A percentile compares a stretch with the other conserved stretches of the same genome.
These are phyloP conservation scores for Sporisorium iseilematis-ciliati DNA, from an alignment of 1,284 basidiomycete genomes.

Conservation along the genomic window DNA sequence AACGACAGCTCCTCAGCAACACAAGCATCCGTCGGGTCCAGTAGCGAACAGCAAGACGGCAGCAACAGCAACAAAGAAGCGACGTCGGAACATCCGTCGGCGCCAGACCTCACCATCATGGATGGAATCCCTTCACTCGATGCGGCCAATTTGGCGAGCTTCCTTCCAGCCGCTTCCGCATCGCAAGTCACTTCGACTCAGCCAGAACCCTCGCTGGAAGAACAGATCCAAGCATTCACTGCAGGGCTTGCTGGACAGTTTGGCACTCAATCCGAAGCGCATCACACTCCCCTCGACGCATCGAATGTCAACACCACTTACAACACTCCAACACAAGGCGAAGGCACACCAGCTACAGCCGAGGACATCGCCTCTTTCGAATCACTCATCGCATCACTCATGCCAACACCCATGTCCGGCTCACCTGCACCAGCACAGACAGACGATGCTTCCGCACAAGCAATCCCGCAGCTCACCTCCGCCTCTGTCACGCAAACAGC, in stretches of 20 bases:
- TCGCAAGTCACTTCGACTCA: conserved; percentile 5
- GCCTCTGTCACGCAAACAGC: conserved; percentile 10
- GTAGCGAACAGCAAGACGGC: background rate
- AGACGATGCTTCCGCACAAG: background rate
- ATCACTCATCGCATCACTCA: conserved; percentile 47
- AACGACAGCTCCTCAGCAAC: conserved; percentile 3
- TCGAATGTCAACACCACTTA: conserved; percentile 24
- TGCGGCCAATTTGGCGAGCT: conserved; percentile 24
- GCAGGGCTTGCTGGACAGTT: conserved; percentile 39
- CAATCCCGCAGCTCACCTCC: background rate
- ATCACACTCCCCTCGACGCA: conserved; percentile 24
- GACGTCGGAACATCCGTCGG: background rate
- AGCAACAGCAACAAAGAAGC: conserved; percentile 1
- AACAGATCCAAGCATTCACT: conserved; percentile 48
- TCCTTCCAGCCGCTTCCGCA: conserved; percentile 20
- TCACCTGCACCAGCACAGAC: conserved; percentile 19
- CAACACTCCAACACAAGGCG: conserved; percentile 39
- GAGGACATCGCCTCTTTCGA: conserved; percentile 47
- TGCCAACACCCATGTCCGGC: conserved; percentile 39
- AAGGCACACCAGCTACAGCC: conserved; percentile 44
- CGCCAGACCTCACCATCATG: conserved; percentile 37
- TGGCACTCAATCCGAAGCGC: conserved; percentile 10
- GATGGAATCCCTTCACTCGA: conserved; percentile 37
- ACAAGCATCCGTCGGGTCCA: background rate
- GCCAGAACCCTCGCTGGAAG: conserved; percentile 25